Conservation (phyloP, 2,329 filamentous ascomycete genomes). For the Cladophialophora carrionii region DNA sequence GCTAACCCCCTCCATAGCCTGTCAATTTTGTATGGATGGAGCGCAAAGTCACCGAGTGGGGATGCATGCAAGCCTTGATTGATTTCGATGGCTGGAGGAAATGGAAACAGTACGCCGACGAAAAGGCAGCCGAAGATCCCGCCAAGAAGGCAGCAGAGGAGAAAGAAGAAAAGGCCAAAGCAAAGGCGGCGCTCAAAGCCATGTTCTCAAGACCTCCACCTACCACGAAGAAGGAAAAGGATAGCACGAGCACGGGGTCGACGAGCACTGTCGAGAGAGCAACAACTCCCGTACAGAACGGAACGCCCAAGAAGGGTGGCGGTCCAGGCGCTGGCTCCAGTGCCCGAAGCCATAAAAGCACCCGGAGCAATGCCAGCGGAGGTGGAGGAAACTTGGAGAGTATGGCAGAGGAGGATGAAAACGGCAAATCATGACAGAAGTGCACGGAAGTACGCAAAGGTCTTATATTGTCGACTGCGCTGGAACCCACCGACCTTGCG, state of each 20-base stretch:
- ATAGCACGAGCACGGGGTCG: conserved; percentile 21
- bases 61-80: conserved; percentile 98
- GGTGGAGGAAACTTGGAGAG: conserved; percentile 27
- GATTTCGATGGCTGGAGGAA: conserved; percentile 98
- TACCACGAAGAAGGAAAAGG: conserved; percentile 32
- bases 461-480: not conserved
- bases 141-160: conserved; percentile 36
- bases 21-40: conserved; percentile 98
- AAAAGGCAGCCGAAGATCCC: conserved; percentile 39
- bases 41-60: conserved; percentile 98
- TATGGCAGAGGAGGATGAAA: conserved; percentile 35
- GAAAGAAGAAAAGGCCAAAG: conserved; percentile 39
- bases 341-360: conserved; percentile 26
- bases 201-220: conserved; percentile 37
- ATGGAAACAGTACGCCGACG: conserved; percentile 79
- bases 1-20: conserved; percentile 55
- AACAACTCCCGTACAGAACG: conserved; percentile 21
- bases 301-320: conserved; percentile 24
- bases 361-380: conserved; percentile 24
- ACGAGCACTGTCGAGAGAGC: conserved; percentile 18
- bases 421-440: conserved; percentile 17
- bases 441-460: not conserved
- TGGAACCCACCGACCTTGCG: not conserved
- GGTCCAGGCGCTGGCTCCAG: conserved; percentile 12
- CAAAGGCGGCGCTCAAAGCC: conserved; percentile 37